Percentiles rank a stretch among this genome's conserved stretches.
These are phyloP conservation scores for Boletus edulis DNA, from an alignment of 768 basidiomycete species.

Conservation along the genomic window DNA sequence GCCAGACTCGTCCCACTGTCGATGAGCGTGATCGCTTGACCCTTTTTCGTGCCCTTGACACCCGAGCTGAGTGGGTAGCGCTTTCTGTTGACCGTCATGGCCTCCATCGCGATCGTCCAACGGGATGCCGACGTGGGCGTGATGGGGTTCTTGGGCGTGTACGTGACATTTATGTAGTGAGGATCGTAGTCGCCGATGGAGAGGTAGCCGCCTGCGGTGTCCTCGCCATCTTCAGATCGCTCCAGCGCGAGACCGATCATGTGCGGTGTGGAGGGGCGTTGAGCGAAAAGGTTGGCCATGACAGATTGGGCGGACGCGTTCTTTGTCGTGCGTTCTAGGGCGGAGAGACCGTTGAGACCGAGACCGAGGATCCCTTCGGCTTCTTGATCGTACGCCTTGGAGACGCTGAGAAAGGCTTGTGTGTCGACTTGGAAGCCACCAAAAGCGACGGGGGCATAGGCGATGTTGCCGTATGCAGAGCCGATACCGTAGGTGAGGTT, in stretches of 20 bases:
- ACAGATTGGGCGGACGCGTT: constrained; percentile 26
- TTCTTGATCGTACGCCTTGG: constrained; percentile 12
- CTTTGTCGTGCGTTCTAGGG: constrained; percentile 18
- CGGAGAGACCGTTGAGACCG: constrained; percentile 25
- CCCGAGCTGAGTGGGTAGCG: constrained; percentile 28
- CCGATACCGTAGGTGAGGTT: constrained; percentile 40
- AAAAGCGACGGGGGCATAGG: constrained; percentile 34
- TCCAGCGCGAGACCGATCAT: constrained; percentile 44
- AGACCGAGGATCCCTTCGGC: constrained; percentile 27
- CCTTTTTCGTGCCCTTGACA: constrained; percentile 30
- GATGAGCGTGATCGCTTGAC: constrained; percentile 35
- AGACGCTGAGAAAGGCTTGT: constrained; percentile 27
- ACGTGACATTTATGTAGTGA: constrained; percentile 29
- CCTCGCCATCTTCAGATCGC: constrained; percentile 38
- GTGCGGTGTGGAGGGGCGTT: constrained; percentile 33
- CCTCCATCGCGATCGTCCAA: constrained; percentile 43
- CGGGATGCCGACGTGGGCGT: constrained; percentile 34
- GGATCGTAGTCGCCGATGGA: constrained; percentile 43
- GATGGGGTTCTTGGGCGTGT: constrained; percentile 33
- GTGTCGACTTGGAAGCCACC: constrained; percentile 31
- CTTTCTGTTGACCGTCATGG: constrained; percentile 35
- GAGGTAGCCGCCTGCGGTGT: constrained; percentile 41
- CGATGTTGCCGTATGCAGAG: constrained; percentile 35
- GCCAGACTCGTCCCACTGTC: constrained; percentile 45
- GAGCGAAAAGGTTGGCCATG: constrained; percentile 39